These are phyloP conservation scores for Salmacisia buchloeana DNA, from an alignment of 1,284 basidiomycete species.

Conservation along the genomic window DNA sequence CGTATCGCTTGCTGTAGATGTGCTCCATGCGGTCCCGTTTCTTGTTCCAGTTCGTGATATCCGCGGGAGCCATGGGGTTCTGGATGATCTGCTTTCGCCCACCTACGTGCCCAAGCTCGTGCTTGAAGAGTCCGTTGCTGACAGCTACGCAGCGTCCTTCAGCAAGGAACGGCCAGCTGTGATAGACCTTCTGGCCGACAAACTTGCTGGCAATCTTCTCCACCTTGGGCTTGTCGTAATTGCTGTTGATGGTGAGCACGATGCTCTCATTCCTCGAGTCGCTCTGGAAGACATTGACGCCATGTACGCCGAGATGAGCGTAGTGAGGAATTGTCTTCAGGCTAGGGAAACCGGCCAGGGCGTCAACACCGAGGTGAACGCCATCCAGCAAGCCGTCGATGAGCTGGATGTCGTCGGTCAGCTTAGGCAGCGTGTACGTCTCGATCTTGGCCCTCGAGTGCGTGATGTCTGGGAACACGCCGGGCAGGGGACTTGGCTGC, in stretches of 20 bases:
- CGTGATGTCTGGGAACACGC: constrained; percentile 87
- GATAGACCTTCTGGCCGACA: constrained; percentile 72
- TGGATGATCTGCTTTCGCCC: constrained; percentile 27
- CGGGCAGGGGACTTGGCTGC: constrained; percentile 85
- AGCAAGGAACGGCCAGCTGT: constrained; percentile 89
- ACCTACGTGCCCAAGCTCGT: constrained; percentile 51
- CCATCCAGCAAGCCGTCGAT: constrained; percentile 82
- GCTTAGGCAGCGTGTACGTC: constrained; percentile 72
- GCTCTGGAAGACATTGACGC: constrained; percentile 86
- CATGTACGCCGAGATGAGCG: constrained; percentile 71
- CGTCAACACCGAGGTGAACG: constrained; percentile 75
- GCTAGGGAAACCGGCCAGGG: constrained; percentile 92
- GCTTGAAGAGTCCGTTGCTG: constrained; percentile 81
- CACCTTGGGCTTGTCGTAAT: constrained; percentile 59
- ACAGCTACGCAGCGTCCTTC: constrained; percentile 83
- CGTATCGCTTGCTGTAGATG: constrained; percentile 80
- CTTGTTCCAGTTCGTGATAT: constrained; percentile 57
- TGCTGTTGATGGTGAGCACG: constrained; percentile 76
- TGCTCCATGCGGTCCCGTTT: constrained; percentile 63
- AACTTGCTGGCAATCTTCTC: constrained; percentile 70
- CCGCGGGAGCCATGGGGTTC: constrained; percentile 26
- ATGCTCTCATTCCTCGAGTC: constrained; percentile 88
- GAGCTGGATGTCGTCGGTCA: constrained; percentile 69
- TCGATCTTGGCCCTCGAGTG: constrained; percentile 74
- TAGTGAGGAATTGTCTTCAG: constrained; percentile 80